Percentiles rank a stretch among this genome's conserved stretches.
phyloP scores from a whole-genome alignment of 805 yeast species.

The Spathaspora arborariae region DNA sequence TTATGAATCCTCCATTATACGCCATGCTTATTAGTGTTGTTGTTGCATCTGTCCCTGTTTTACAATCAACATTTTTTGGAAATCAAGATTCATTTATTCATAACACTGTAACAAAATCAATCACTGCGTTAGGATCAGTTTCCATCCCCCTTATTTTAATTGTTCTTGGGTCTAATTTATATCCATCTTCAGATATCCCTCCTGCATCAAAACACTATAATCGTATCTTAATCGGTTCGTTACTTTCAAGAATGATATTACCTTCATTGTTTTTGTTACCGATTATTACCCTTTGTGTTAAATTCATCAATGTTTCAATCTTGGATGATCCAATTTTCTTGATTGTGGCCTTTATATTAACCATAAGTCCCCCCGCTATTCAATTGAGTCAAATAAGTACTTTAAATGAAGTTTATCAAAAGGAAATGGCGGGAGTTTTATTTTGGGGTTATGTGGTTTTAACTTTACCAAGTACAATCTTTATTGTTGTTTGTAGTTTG shows the following conservation, averaged over 20 bases:
- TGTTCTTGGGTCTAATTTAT: slow-evolving; percentile 74
- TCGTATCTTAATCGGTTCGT: slow-evolving; percentile 64
- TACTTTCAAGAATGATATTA: slow-evolving; percentile 72
- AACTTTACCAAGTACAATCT: slow-evolving; percentile 72
- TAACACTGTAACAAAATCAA: slow-evolving; percentile 61
- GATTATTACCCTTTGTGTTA: slow-evolving; percentile 58
- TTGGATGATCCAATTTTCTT: slow-evolving; percentile 79
- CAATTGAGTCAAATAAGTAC: slow-evolving; percentile 81
- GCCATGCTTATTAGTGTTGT: slow-evolving; percentile 68
- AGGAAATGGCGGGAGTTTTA: slow-evolving; percentile 77
- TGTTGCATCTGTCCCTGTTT: slow-evolving; percentile 61
- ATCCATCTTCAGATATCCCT: slow-evolving; percentile 65
- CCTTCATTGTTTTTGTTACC: slow-evolving; percentile 71
- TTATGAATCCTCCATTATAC: slow-evolving; percentile 81
- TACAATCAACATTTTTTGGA: slow-evolving; percentile 56
- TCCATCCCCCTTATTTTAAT: slow-evolving; percentile 75
- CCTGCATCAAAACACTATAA: slow-evolving; percentile 60
- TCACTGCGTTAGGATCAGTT: slow-evolving; percentile 65
- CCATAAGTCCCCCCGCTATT: slow-evolving; percentile 80
- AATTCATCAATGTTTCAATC: slow-evolving; percentile 60
- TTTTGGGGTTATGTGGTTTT: slow-evolving; percentile 80
- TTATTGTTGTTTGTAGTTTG: slow-evolving; percentile 65
- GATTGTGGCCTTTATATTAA: slow-evolving; percentile 69
- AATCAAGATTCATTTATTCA: slow-evolving; percentile 53
- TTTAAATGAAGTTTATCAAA: slow-evolving; percentile 68